A percentile compares a stretch with the other conserved stretches of the same genome.
These are phyloP conservation scores for Pseudocercospora vitis DNA, from an alignment of 2,329 filamentous ascomycete species.

Conservation along the genomic window DNA sequence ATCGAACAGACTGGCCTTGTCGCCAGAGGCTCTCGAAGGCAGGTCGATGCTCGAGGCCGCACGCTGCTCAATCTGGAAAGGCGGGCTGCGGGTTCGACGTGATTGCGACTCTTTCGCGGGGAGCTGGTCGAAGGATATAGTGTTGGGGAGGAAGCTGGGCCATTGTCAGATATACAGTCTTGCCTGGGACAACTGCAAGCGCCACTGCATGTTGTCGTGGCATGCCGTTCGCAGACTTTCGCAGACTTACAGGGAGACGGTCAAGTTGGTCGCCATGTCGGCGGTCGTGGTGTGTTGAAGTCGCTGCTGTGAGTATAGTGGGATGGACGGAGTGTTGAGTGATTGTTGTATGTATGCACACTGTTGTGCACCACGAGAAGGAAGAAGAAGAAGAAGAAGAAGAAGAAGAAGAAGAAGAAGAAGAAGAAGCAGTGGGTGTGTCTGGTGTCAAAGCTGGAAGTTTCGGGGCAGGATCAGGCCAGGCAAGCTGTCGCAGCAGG, in stretches of 20 bases:
- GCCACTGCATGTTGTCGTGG: background rate
- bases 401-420: too few species aligned
- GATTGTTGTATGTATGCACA: too few species aligned
- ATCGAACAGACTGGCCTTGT: conserved; percentile 39
- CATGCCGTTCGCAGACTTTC: background rate
- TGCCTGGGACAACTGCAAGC: background rate
- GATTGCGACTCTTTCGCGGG: conserved; percentile 27
- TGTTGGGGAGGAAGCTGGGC: conserved; percentile 83
- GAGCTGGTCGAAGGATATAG: conserved; percentile 76
- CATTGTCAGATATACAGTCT: background rate
- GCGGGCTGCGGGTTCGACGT: conserved; percentile 26
- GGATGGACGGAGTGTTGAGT: too few species aligned
- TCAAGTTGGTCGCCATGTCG: conserved; percentile 34
- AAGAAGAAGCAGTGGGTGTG: too few species aligned
- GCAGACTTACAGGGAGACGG: conserved; percentile 37
- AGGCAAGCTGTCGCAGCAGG: too few species aligned
- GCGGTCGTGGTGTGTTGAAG: background rate
- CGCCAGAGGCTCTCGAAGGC: conserved; percentile 23
- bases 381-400: too few species aligned
- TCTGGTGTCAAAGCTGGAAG: conserved; percentile 3
- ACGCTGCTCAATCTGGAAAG: conserved; percentile 30
- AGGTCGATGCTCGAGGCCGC: conserved; percentile 49
- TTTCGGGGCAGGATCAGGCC: conserved; percentile 1
- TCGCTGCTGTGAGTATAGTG: background rate
- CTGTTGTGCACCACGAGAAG: too few species aligned